Conservation (phyloP, 495 filamentous ascomycete genomes). For the Hypoxylon intermedium region DNA sequence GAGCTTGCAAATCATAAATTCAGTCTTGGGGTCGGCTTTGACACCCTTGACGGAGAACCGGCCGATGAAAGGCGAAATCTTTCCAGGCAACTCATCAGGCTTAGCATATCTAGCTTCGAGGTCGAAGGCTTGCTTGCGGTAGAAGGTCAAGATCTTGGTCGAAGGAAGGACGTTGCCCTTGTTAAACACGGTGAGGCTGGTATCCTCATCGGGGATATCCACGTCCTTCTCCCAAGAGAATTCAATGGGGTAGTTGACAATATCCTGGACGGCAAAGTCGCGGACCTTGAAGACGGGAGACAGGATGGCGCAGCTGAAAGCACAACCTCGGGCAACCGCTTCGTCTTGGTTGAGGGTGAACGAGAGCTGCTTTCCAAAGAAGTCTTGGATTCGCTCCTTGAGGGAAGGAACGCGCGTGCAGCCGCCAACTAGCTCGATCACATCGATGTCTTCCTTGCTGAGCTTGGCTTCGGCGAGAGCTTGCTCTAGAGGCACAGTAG, state of each 20-base stretch:
- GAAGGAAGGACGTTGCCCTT: conserved; percentile 97
- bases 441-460: conserved; percentile 88
- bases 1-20: conserved; percentile 99
- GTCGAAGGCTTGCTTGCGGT: conserved; percentile 96
- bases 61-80: conserved; percentile 92
- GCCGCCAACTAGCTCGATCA: conserved; percentile 92
- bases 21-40: conserved; percentile 82
- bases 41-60: conserved; percentile 93
- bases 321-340: conserved; percentile 93
- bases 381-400: conserved; percentile 87
- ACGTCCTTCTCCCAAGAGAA: conserved; percentile 99
- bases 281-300: conserved; percentile 98
- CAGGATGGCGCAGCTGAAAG: conserved; percentile 97
- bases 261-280: conserved; percentile 96
- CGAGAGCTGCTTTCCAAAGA: conserved; percentile 89
- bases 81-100: conserved; percentile 86
- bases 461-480: conserved; percentile 91
- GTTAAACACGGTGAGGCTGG: conserved; percentile 96
- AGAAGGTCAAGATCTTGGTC: conserved; percentile 99
- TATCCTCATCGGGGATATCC: conserved; percentile 98
- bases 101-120: conserved; percentile 93
- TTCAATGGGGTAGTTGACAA: conserved; percentile 97
- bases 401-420: conserved; percentile 92
- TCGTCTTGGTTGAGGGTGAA: conserved; percentile 99
- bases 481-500: conserved; percentile 79